Evolutionary conservation across 1,284 basidiomycete genomes (phyloP).

Genomic region (Phylloporus gajari): DNA sequence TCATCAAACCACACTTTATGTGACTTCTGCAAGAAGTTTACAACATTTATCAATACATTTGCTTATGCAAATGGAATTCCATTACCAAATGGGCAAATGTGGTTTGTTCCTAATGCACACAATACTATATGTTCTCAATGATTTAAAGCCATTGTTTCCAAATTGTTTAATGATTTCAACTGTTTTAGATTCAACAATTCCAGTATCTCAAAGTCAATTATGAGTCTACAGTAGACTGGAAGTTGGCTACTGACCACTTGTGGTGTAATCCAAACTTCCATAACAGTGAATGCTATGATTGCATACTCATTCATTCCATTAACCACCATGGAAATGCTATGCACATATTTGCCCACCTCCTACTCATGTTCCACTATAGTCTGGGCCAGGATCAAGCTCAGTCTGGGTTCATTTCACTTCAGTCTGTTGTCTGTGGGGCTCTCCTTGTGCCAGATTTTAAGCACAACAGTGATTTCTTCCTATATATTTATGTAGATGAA

Average conservation of each 20-base stretch:
- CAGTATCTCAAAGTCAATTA: background rate
- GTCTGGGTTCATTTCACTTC: background rate
- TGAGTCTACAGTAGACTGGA: background rate
- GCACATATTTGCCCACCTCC: background rate
- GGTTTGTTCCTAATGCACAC: too few relatives aligned
- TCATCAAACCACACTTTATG: background rate
- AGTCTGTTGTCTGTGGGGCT: background rate
- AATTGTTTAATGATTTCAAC: background rate
- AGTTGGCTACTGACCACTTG: background rate
- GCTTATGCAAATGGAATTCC: background rate
- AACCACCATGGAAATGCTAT: background rate
- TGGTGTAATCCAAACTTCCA: background rate
- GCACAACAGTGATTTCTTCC: background rate
- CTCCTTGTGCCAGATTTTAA: background rate
- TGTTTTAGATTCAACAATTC: background rate
- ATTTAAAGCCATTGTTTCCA: background rate
- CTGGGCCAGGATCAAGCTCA: too few relatives aligned
- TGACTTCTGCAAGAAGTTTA: background rate
- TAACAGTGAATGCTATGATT: background rate
- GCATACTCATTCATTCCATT: background rate
- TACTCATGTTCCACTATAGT: too few relatives aligned
- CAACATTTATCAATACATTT: background rate
- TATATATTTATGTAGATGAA: background rate
- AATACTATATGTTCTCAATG: background rate
- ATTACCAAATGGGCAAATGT: background rate